Conservation (phyloP, 2,329 filamentous ascomycete species). For the Venturia nashicola region DNA sequence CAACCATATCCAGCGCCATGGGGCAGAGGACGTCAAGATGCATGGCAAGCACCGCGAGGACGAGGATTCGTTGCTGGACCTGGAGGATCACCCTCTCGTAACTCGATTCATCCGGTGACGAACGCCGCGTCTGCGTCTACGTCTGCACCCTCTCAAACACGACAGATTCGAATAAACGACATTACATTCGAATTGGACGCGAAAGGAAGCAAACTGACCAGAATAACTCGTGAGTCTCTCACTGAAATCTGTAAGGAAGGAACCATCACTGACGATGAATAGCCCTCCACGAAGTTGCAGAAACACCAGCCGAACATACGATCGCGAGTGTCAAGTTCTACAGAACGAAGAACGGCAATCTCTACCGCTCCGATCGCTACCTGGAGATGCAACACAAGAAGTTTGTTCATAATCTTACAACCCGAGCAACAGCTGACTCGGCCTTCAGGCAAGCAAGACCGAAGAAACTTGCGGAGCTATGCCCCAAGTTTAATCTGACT, state of each 20-base stretch:
- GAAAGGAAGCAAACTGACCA: constrained; percentile 1
- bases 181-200: background rate
- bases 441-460: background rate
- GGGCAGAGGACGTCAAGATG: background rate
- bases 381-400: constrained; percentile 20
- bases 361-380: constrained; percentile 65
- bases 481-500: constrained; percentile 6
- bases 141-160: background rate
- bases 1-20: background rate
- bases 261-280: background rate
- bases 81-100: background rate
- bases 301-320: constrained; percentile 59
- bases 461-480: constrained; percentile 1
- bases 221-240: constrained; percentile 5
- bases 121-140: background rate
- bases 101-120: background rate
- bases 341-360: constrained; percentile 77
- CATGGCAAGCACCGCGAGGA: background rate
- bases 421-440: no score
- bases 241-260: background rate
- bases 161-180: background rate
- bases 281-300: background rate
- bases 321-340: constrained; percentile 73
- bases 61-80: background rate
- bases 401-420: background rate